Base-by-base conservation (phyloP, 75 land plant genomes). In the Gnetum montanum region DNA sequence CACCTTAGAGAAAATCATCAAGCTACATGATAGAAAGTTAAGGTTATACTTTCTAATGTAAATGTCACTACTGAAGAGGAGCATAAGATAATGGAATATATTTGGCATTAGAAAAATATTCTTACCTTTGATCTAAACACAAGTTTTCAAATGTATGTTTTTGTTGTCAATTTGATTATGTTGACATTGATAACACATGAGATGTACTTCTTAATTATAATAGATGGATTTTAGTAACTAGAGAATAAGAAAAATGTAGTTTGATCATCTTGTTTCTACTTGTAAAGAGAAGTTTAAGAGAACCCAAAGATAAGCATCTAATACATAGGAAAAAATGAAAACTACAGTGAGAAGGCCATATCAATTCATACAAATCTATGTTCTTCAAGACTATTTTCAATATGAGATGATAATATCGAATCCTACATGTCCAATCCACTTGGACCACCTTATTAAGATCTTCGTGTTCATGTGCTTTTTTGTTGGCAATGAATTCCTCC, bases 401-500 rank as follows among this genome's bases (percentile, higher is more conserved):
- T 73, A 75, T 59, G 99, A 95, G 58, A 43, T 89, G 64, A 64
- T 61, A 22, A 78, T 89, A 31, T 78, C 77, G 22, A 78, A 85
- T 50, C 77, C 77, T 47, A 90, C 85, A 25, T 80, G 80, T 57
- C 66, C 75, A 60, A 63, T 85, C 24, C 91, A 95, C 43, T 71
- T 95, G 59, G 99, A 95, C 45, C 71, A 83, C 46, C 72, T 89
- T 35, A 74, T 95, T 36, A 96, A 95, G 67, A 96, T 89, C 67
- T 95, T 95, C 65, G 78, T 95, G 53, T 95, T 95, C 59, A 76
- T 95, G 72, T 95, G 99, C 52, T 95, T 95, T 62, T 95, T 89
- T 72, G 96, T 95, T 62, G 99, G 99, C 33, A 95, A 95, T 83
- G 99, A 95, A 59, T 95, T 95, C 65, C 86, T 95, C 18, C 99